phyloP scores from a whole-genome alignment of 2,329 filamentous ascomycete genomes.

The Mycosphaerelloides madeirae region DNA sequence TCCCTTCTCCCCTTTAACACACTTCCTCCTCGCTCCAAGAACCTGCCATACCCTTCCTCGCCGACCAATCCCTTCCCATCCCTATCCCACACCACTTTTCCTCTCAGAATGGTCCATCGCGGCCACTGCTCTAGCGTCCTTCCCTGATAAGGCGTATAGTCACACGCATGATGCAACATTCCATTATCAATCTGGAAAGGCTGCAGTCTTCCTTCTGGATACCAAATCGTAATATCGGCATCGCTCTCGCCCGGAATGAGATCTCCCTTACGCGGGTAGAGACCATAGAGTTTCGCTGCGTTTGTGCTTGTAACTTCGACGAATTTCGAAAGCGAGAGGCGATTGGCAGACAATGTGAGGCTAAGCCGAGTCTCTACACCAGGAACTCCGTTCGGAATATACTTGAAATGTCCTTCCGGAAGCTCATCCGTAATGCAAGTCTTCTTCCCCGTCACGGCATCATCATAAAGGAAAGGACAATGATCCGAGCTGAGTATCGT shows the following conservation, averaged over 20 bases:
- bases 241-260: constrained; percentile 47
- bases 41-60: constrained; percentile 41
- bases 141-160: constrained; percentile 58
- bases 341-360: constrained; percentile 39
- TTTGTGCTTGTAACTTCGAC: constrained; percentile 54
- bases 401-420: constrained; percentile 47
- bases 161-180: constrained; percentile 55
- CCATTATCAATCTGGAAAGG: constrained; percentile 47
- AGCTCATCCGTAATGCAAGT: constrained; percentile 43
- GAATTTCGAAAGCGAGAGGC: constrained; percentile 46
- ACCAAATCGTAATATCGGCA: constrained; percentile 57
- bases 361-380: constrained; percentile 55
- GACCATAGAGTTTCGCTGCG: constrained; percentile 54
- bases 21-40: constrained; percentile 42
- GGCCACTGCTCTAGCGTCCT: constrained; percentile 53
- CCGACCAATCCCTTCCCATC: constrained; percentile 49
- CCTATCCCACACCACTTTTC: constrained; percentile 53
- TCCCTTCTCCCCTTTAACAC: constrained; percentile 28
- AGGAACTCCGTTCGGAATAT: constrained; percentile 56
- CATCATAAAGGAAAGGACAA: constrained; percentile 49
- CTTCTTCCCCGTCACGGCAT: constrained; percentile 47
- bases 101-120: constrained; percentile 53
- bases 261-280: constrained; percentile 51
- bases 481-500: constrained; percentile 49
- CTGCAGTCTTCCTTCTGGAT: constrained; percentile 43